Percentiles rank a stretch among this genome's conserved stretches.
These are phyloP conservation scores for Caryopteris hybrid DNA, from an alignment of 305 asterid species.

Conservation along the genomic window DNA sequence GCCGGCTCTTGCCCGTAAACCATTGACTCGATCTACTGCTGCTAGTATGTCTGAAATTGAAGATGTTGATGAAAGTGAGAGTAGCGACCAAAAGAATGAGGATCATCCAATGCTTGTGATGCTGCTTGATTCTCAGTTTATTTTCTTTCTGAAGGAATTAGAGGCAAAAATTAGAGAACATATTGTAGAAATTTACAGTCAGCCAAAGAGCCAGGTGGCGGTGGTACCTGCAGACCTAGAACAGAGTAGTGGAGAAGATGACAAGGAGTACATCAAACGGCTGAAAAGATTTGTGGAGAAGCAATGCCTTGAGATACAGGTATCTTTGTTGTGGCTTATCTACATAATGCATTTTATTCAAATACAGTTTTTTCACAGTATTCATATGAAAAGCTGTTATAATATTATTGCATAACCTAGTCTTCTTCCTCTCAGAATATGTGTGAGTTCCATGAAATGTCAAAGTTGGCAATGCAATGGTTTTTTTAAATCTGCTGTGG, in stretches of 20 bases:
- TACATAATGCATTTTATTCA: not conserved
- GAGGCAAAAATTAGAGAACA: constrained; percentile 73
- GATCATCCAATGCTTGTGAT: constrained; percentile 69
- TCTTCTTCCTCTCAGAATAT: not conserved
- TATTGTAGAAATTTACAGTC: constrained; percentile 69
- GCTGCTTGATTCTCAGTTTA: constrained; percentile 69
- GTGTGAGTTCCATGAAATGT: not conserved
- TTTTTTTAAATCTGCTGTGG: not conserved
- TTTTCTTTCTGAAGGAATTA: constrained; percentile 53
- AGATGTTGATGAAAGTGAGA: constrained; percentile 66
- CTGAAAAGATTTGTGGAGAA: constrained; percentile 70
- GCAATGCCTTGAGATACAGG: constrained; percentile 94
- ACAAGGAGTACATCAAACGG: constrained; percentile 72
- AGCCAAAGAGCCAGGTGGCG: constrained; percentile 82
- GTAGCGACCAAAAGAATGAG: constrained; percentile 47
- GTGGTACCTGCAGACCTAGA: constrained; percentile 84
- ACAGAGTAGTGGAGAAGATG: constrained; percentile 64
- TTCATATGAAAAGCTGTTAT: too few relatives aligned
- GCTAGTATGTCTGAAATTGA: constrained; percentile 90
- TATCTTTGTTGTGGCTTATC: constrained; percentile 29
- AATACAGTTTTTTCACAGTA: not conserved
- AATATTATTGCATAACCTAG: not conserved
- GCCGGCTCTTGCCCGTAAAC: constrained; percentile 50
- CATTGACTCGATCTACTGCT: constrained; percentile 74
- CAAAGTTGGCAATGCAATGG: not conserved